Conservation (phyloP, 2,329 filamentous ascomycete species). For the Cytospora piceae region DNA sequence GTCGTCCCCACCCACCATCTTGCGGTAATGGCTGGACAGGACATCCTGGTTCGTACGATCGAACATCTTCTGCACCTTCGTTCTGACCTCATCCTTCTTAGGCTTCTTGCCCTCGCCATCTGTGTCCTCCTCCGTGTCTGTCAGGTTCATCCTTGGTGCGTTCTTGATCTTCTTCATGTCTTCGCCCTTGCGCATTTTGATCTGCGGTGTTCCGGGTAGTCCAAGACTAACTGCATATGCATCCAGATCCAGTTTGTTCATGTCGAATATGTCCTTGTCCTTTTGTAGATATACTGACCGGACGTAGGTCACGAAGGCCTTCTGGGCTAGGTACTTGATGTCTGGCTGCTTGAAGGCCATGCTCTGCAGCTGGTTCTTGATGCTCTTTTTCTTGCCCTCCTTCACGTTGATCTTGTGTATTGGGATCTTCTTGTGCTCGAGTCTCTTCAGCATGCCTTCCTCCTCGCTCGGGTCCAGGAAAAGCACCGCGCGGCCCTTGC, state of each 20-base stretch:
- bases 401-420: slow-evolving; percentile 85
- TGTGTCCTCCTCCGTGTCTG: slow-evolving; percentile 61
- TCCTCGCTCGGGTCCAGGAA: slow-evolving; percentile 95
- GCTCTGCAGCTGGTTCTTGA: slow-evolving; percentile 84
- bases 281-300: slow-evolving; percentile 85
- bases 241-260: slow-evolving; percentile 82
- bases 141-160: slow-evolving; percentile 70
- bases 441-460: slow-evolving; percentile 80
- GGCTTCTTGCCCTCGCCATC: slow-evolving; percentile 52
- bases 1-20: slow-evolving; percentile 65
- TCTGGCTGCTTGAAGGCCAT: slow-evolving; percentile 96
- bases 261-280: slow-evolving; percentile 88
- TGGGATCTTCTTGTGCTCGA: slow-evolving; percentile 88
- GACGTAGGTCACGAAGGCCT: slow-evolving; percentile 90
- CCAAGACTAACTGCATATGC: slow-evolving; percentile 84
- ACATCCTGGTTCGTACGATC: slow-evolving; percentile 96
- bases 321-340: slow-evolving; percentile 92
- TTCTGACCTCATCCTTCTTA: slow-evolving; percentile 75
- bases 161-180: slow-evolving; percentile 89
- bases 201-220: slow-evolving; percentile 86
- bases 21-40: slow-evolving; percentile 89
- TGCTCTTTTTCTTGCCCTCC: slow-evolving; percentile 85
- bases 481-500: slow-evolving; percentile 82
- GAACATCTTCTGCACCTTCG: slow-evolving; percentile 98
- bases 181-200: slow-evolving; percentile 90